A percentile compares a stretch with the other conserved stretches of the same genome.
Evolutionary conservation across 1,139 yeast genomes (phyloP).

Genomic region (Yamadazyma diospyri): DNA sequence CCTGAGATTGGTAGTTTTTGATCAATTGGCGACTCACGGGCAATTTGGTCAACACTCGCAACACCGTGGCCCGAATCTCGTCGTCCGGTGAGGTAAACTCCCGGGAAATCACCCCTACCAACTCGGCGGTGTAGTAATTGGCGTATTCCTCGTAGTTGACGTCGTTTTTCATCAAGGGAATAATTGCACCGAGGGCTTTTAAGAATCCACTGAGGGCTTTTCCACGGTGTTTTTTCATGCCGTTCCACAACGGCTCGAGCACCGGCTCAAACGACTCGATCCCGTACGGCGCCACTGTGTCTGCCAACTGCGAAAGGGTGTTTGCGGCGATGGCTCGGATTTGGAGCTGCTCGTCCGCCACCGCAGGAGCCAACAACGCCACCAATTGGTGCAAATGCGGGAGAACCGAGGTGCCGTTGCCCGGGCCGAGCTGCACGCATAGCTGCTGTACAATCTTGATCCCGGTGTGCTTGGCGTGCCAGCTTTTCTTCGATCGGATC

Average conservation of each 20-base stretch:
- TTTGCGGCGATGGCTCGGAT: slow-evolving; percentile 70
- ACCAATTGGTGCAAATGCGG: slow-evolving; percentile 72
- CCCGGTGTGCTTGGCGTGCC: slow-evolving; percentile 91
- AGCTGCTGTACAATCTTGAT: slow-evolving; percentile 74
- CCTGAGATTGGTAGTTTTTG: slow-evolving; percentile 32
- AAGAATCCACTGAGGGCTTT: slow-evolving; percentile 72
- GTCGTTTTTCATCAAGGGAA: slow-evolving; percentile 75
- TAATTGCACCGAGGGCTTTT: slow-evolving; percentile 72
- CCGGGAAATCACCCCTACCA: slow-evolving; percentile 61
- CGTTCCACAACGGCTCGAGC: slow-evolving; percentile 78
- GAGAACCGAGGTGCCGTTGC: slow-evolving; percentile 50
- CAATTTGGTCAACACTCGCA: slow-evolving; percentile 35
- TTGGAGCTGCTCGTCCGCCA: slow-evolving; percentile 69
- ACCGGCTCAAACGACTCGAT: slow-evolving; percentile 74
- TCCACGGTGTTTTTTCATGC: slow-evolving; percentile 76
- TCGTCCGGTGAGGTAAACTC: slow-evolving; percentile 85
- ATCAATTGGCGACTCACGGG: slow-evolving; percentile 32
- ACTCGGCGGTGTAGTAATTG: slow-evolving; percentile 71
- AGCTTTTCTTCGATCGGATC: slow-evolving; percentile 70
- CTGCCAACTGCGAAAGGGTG: slow-evolving; percentile 75
- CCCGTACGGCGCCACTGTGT: slow-evolving; percentile 86
- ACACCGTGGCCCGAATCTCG: slow-evolving; percentile 77
- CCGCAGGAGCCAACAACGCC: slow-evolving; percentile 53
- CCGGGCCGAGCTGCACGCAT: slow-evolving; percentile 66
- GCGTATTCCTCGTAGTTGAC: slow-evolving; percentile 63